A percentile compares a stretch with the other conserved stretches of the same genome.
Conservation (phyloP, 768 basidiomycete genomes). For the Cytidiella melzeri region DNA sequence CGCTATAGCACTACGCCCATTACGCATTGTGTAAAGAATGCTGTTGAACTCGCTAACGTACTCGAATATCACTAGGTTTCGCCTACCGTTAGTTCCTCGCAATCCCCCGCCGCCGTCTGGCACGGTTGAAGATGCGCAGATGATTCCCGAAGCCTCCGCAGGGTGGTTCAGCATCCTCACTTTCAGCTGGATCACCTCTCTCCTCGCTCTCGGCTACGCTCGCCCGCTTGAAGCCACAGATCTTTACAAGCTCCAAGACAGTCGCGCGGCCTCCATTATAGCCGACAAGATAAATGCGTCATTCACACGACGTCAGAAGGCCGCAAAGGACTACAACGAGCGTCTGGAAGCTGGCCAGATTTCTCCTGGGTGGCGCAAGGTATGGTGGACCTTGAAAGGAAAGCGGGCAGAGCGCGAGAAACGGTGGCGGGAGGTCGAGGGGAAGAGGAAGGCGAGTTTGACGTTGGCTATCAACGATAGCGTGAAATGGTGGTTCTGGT, state of each 20-base stretch:
- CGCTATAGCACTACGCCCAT: background rate
- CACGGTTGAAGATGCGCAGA: conserved; percentile 52
- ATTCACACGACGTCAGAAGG: conserved; percentile 50
- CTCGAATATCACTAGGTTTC: conserved; percentile 9
- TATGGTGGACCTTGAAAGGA: conserved; percentile 59
- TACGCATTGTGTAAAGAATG: background rate
- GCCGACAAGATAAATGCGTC: conserved; percentile 58
- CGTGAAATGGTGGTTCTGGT: conserved; percentile 76
- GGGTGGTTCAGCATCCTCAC: conserved; percentile 52
- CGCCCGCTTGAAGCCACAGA: conserved; percentile 78
- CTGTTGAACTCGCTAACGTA: background rate
- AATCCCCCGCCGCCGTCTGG: conserved; percentile 36
- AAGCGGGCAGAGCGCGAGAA: conserved; percentile 50
- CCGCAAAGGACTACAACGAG: conserved; percentile 65
- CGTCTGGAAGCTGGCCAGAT: conserved; percentile 62
- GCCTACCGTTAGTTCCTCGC: conserved; percentile 20
- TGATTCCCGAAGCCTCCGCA: conserved; percentile 65
- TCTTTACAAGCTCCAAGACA: conserved; percentile 69
- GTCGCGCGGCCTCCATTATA: conserved; percentile 51
- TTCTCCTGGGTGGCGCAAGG: conserved; percentile 38
- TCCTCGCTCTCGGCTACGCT: conserved; percentile 70
- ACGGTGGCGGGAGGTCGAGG: conserved; percentile 57
- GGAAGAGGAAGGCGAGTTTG: conserved; percentile 58
- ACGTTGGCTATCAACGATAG: conserved; percentile 69
- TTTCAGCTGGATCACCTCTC: conserved; percentile 70